Base-by-base conservation (phyloP, 129 eudicot genomes). In the Flaveria sonorensis region DNA sequence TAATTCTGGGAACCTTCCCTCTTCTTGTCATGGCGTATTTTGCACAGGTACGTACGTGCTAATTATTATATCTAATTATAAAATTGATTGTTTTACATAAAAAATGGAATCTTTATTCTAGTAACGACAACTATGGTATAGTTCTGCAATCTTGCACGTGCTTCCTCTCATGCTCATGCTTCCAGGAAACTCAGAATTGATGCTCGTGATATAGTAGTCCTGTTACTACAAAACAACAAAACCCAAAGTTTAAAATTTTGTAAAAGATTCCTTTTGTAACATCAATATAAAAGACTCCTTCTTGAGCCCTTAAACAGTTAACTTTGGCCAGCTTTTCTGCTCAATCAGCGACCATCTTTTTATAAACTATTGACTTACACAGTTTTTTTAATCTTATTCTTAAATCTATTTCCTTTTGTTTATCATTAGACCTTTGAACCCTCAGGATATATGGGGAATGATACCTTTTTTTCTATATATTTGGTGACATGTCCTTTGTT, bases 1-100 rank as follows among this genome's bases (percentile, higher is more conserved):
- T 93, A 75, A 91, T 93, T 65, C 81, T 93, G 0, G 97, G 81
- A 79, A 93, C 98, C 39, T 93, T 90, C 88, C 98, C 98, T 40
- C 96, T 93, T 72, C 93, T 93, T 66, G 98, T 93, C 81, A 82
- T 93, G 1, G 98, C 98, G 24, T 86, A 93, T 83, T 91, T 93
- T 78, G 98, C 97, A 72, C 98, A 93, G 98, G 98, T 93, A 81
- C 39, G 47, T 68, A 26, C 77, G 36, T 71, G 47, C 53, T 46
- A 42, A 9, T 60, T 56, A 72, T 47, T 53, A 32, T 10, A 57
- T 6, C 51, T 72, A 30, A 32, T 74, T 42, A 68, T 45, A 19
- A 28, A 15, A 60, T 46, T 80, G 14, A 26, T 66, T 64, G 55
- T 24, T 30, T 65, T 39, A 36, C 32, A 12, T 39, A n/a, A 74